Evolutionary conservation across 169 alveolate species (phyloP).

Genomic region (Plasmodium cynomolgi): DNA sequence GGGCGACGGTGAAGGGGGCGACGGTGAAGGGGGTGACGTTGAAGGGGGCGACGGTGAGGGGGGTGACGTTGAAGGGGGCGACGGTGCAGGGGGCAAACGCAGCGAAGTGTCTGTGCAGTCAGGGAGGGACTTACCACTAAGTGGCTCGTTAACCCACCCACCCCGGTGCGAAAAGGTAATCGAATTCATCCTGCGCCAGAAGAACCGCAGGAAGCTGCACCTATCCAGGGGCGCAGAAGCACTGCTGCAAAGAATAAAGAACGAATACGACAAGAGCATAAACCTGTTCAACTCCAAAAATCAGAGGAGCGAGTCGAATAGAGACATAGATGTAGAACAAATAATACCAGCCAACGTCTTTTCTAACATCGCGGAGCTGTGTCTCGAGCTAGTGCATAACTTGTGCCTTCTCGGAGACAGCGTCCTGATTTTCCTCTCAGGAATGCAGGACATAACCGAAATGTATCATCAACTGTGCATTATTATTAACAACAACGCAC

Average conservation of each 20-base stretch:
- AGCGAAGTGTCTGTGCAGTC: not conserved
- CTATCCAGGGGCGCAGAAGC: conserved; percentile 3
- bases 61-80: not conserved
- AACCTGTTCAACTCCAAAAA: not conserved
- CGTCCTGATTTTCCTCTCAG: conserved; percentile 40
- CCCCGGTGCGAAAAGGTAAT: conserved; percentile 8
- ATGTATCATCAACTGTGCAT: conserved; percentile 49
- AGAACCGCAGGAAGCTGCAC: conserved; percentile 10
- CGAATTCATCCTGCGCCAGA: conserved; percentile 31
- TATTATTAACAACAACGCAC: not conserved
- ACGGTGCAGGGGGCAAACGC: no score
- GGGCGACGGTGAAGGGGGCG: not conserved
- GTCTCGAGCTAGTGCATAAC: conserved; percentile 34
- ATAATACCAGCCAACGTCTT: conserved; percentile 48
- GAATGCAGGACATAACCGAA: conserved; percentile 55
- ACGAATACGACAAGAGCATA: conserved; percentile 32
- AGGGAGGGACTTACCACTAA: not conserved
- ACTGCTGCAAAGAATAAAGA: conserved; percentile 23
- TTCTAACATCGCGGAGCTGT: conserved; percentile 19
- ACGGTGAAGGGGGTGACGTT: not conserved
- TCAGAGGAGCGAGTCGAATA: not conserved
- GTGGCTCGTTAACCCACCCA: not conserved
- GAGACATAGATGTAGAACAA: conserved; percentile 25
- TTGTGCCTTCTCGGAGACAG: conserved; percentile 46
- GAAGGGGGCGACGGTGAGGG: not conserved